Evolutionary conservation across 1,139 yeast species (phyloP), one percentile per base, ranked within the genome.

Genomic region (Candida tetrigidarum): DNA sequence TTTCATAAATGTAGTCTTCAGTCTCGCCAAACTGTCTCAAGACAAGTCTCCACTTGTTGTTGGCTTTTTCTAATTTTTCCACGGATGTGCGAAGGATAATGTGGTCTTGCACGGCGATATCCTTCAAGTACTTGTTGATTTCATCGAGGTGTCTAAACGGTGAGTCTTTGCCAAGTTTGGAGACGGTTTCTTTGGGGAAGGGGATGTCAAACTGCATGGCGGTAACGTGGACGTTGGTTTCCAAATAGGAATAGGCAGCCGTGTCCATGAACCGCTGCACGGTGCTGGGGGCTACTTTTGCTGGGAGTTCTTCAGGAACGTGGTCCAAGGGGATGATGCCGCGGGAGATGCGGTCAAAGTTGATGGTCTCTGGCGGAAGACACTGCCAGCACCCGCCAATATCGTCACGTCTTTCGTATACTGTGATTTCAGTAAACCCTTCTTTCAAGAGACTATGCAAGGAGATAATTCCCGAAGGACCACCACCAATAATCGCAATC

Each of bases 401-500:
- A 1, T 57, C 61, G 12, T 59, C 51, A 41, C 78, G 62, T 46
- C 78, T 62, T 47, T 77, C 83, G 51, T 72, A 77, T 11, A 57
- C 76, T 44, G 71, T 72, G 49, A 82, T 66, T 20, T 66, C 63
- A 50, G 81, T 79, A 10, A 61, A 55, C 3, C 64, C 58, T 51
- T 80, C 84, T 9, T 68, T 70, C 3, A 74, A 47, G 16, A 83
- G 64, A 0, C 86, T 82, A 50, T 78, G 78, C 9, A 84, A 71
- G 7, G 79, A 62, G 1, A 81, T 84, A 5, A 83, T 71, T 4
- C 90, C 91, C 42, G 81, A 73, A 0, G 91, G 89, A 0, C 92
- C 92, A 7, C 80, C 87, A 2, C 92, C 91, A 32, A 83, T 66
- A 9, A 79, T 74, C 1, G 83, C 82, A 9, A 79, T 64, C 18